Evolutionary conservation across 345 rosid genomes (phyloP).

Genomic region (Ceriops zippeliana): DNA sequence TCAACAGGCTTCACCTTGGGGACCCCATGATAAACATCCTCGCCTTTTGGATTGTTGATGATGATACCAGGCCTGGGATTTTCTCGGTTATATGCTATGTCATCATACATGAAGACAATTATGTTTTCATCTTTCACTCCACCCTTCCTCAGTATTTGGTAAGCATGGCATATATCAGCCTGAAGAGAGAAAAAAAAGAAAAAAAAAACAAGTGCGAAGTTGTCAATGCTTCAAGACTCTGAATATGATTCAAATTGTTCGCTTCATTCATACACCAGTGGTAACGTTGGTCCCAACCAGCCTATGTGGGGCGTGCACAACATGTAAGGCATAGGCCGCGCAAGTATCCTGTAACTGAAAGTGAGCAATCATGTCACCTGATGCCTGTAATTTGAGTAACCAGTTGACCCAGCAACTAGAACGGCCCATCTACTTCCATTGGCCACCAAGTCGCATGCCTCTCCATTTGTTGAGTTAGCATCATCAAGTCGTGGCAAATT

Average conservation of each 20-base stretch:
- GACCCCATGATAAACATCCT: background rate
- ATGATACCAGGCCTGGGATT: slow-evolving; percentile 69
- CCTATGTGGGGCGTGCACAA: too few species aligned
- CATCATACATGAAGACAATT: slow-evolving; percentile 79
- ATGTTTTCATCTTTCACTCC: slow-evolving; percentile 70
- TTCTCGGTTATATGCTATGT: slow-evolving; percentile 38
- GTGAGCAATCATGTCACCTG: slow-evolving; percentile 24
- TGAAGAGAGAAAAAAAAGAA: slow-evolving; percentile 14
- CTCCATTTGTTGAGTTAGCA: too few species aligned
- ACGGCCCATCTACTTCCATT: slow-evolving; percentile 63
- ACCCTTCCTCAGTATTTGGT: slow-evolving; percentile 47
- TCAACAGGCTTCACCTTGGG: background rate
- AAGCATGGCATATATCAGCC: slow-evolving; percentile 80
- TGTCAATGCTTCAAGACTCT: too few species aligned
- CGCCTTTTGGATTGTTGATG: slow-evolving; percentile 55
- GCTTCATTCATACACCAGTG: too few species aligned
- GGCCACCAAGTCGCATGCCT: background rate
- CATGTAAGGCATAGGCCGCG: too few species aligned
- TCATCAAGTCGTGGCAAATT: too few species aligned
- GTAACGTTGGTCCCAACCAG: too few species aligned
- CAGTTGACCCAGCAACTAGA: slow-evolving; percentile 60
- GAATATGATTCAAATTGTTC: background rate
- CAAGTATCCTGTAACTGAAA: background rate
- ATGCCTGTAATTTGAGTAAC: slow-evolving; percentile 56
- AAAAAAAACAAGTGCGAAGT: background rate